A percentile compares a stretch with the other conserved stretches of the same genome.
phyloP scores from a whole-genome alignment of 1,284 basidiomycete genomes.

The Pulchroboletus neoregius region DNA sequence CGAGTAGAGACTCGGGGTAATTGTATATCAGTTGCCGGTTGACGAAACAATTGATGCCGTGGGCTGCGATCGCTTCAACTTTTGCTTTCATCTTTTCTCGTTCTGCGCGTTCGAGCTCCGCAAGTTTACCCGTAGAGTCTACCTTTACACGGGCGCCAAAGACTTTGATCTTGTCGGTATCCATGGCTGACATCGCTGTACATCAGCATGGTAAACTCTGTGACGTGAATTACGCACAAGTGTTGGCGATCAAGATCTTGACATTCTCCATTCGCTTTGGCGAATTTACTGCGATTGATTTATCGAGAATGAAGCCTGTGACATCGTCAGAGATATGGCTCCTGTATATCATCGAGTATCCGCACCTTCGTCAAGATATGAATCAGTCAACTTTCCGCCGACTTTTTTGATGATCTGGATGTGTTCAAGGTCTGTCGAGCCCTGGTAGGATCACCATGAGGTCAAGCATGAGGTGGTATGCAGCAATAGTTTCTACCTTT shows the following conservation, averaged over 20 bases:
- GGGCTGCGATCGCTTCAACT: constrained; percentile 90
- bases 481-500: constrained; percentile 50
- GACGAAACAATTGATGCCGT: constrained; percentile 97
- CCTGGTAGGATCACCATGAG: constrained; percentile 42
- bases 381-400: constrained; percentile 97
- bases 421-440: constrained; percentile 95
- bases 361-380: constrained; percentile 93
- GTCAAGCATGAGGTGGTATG: neutral
- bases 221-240: constrained; percentile 54
- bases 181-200: constrained; percentile 72
- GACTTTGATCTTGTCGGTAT: constrained; percentile 99
- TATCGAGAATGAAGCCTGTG: constrained; percentile 95
- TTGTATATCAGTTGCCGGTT: constrained; percentile 99
- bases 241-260: constrained; percentile 97
- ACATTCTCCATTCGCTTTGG: constrained; percentile 94
- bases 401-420: constrained; percentile 99
- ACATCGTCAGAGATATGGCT: neutral
- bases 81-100: constrained; percentile 99
- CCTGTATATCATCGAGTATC: neutral
- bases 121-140: constrained; percentile 93
- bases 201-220: neutral
- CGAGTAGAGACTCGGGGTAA: constrained; percentile 92
- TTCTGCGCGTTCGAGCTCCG: constrained; percentile 96
- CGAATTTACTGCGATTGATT: constrained; percentile 92
- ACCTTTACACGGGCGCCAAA: constrained; percentile 97